Conservation (phyloP, 2,329 filamentous ascomycete species). For the Cordyceps cateniannulata region DNA sequence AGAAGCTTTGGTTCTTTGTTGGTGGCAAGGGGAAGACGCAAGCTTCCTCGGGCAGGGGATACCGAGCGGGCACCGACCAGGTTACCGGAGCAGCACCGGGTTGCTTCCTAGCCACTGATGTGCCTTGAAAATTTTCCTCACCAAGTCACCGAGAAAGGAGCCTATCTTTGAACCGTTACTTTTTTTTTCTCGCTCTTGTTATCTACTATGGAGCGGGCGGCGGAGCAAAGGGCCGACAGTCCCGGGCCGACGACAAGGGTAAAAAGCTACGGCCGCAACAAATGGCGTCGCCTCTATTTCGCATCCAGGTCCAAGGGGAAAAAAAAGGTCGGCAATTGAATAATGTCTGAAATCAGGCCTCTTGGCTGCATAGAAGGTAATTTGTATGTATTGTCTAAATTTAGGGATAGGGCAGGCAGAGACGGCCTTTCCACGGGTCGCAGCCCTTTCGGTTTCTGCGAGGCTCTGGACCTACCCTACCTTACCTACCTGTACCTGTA, state of each 20-base stretch:
- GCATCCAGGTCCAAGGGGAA: not conserved
- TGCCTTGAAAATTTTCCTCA: not conserved
- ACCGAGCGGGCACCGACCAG: not conserved
- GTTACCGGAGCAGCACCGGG: not conserved
- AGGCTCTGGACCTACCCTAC: not conserved
- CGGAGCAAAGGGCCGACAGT: not conserved
- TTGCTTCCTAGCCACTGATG: not conserved
- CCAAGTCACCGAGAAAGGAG: conserved; percentile 5
- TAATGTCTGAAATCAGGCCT: not conserved
- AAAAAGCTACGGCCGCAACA: not conserved
- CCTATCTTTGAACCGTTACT: not conserved
- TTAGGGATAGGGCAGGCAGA: no score
- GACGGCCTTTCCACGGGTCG: no score
- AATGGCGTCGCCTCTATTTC: not conserved
- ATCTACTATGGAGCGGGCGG: conserved; percentile 2
- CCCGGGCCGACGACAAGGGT: not conserved
- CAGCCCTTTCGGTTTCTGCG: not conserved
- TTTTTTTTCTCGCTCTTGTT: not conserved
- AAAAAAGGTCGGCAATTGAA: not conserved
- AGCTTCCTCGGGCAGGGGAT: not conserved
- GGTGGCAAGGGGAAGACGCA: not conserved
- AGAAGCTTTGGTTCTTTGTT: not conserved
- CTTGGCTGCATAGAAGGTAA: not conserved
- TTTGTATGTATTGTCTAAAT: not conserved
- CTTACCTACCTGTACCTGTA: not conserved